Base-by-base conservation (phyloP, 2,329 filamentous ascomycete genomes). In the Penicillium sp. region DNA sequence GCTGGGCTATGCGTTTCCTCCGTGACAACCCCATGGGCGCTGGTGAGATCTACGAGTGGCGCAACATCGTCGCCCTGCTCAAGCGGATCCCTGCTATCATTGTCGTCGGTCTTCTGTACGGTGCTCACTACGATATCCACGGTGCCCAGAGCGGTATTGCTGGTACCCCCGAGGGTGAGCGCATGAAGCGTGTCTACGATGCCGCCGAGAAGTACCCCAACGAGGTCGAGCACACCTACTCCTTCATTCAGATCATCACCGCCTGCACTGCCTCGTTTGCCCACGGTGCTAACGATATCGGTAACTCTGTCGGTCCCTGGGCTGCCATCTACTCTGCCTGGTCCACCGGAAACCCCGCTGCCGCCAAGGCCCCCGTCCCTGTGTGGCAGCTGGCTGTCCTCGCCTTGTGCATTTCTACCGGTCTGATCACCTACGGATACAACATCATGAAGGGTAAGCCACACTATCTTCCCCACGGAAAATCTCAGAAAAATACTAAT, bases 81-180 rank as follows among this genome's bases (percentile, higher is more conserved):
- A 89, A 86, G 77, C 89, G 90, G 25, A 72, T 93, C 8, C 91
- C 91, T 0, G 89, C 91, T 54, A 83, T 84, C 76, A 74, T 91
- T 63, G 82, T 87, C 46, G 82, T 81, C 65, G 89, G 82, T 58
- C 72, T 81, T 16, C 84, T 93, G 55, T 94, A 94, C 73, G 91
- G 91, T 75, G 74, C 89, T 28, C 82, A 93, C 83, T 94, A 93
- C 79, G 91, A 94, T 68, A 94, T 93, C 71, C 90, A 93, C 82
- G 83, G 85, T 52, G 89, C 89, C 4, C 90, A 93, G 80, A 81
- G 82, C 55, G 90, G 90, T 72, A 83, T 91, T 48, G 73, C 81
- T 13, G 89, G 89, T 25, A 92, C 90, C 1, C 89, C 89, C 6
- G 90, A 93, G 62, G 90, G 89, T 60, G 79, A 79, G 38, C 88